Evolutionary conservation across 805 yeast genomes (phyloP).

Genomic region (Yarrowia osloensis): DNA sequence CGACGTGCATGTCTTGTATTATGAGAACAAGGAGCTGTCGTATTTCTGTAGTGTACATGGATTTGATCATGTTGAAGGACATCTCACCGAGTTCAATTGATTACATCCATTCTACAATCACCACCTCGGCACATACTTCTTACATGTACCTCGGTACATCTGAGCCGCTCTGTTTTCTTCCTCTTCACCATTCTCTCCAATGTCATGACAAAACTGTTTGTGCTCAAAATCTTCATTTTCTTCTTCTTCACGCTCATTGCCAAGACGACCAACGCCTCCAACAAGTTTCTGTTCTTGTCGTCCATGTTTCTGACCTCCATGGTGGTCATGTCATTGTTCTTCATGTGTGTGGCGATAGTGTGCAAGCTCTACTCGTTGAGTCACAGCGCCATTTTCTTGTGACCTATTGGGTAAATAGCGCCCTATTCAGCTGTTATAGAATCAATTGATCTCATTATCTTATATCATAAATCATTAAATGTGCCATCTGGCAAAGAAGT

Average conservation of each 20-base stretch:
- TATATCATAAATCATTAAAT: not conserved
- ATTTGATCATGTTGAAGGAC: too few species aligned
- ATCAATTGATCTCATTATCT: not conserved
- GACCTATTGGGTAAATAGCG: too few species aligned
- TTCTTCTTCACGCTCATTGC: not conserved
- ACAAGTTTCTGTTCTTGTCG: not conserved
- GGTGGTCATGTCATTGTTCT: not conserved
- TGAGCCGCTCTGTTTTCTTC: not conserved
- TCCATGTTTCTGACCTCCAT: not conserved
- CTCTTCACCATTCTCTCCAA: too few species aligned
- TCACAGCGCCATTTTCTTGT: not conserved
- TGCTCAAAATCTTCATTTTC: not conserved
- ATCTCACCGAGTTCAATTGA: too few species aligned
- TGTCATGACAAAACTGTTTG: not conserved
- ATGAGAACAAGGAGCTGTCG: not conserved
- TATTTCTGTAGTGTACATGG: not conserved
- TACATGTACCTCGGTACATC: too few species aligned
- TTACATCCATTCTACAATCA: too few species aligned
- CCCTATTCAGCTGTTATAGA: too few species aligned
- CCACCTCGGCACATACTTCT: too few species aligned
- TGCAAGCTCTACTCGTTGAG: not conserved
- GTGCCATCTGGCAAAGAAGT: too few species aligned
- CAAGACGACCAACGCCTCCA: not conserved
- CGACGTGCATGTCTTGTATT: not conserved
- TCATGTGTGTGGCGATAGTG: not conserved